Conservation (phyloP, 1,284 basidiomycete genomes). For the Malassezia dermatis region DNA sequence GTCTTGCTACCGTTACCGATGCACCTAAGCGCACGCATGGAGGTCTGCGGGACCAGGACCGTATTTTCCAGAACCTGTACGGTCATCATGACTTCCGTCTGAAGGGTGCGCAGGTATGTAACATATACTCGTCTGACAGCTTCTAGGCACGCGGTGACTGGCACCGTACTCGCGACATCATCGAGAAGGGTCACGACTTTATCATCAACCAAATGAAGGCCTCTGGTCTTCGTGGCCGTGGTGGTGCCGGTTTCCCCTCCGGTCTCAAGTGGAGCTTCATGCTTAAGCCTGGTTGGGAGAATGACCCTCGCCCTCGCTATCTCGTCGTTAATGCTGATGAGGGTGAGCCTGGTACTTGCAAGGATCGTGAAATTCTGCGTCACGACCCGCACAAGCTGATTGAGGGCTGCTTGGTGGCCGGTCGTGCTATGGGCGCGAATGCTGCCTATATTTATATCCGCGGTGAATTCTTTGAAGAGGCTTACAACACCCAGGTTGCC, state of each 20-base stretch:
- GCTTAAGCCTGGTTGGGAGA: slow-evolving; percentile 98
- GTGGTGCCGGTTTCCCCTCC: slow-evolving; percentile 92
- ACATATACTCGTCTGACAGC: background rate
- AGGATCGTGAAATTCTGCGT: slow-evolving; percentile 93
- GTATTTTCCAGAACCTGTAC: slow-evolving; percentile 48
- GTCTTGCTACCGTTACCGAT: slow-evolving; percentile 43
- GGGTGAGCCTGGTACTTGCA: slow-evolving; percentile 97
- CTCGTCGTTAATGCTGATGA: slow-evolving; percentile 97
- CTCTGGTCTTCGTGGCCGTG: slow-evolving; percentile 86
- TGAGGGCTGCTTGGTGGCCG: slow-evolving; percentile 93
- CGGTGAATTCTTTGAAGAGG: slow-evolving; percentile 94
- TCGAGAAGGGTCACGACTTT: slow-evolving; percentile 91
- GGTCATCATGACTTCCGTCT: slow-evolving; percentile 45
- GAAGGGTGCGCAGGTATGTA: slow-evolving; percentile 37
- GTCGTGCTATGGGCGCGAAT: slow-evolving; percentile 93
- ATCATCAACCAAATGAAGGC: slow-evolving; percentile 93
- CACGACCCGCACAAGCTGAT: slow-evolving; percentile 97
- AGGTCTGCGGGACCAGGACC: slow-evolving; percentile 46
- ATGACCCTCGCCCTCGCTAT: slow-evolving; percentile 83
- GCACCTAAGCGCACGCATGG: slow-evolving; percentile 40
- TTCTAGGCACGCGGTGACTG: slow-evolving; percentile 80
- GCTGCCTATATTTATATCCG: slow-evolving; percentile 99
- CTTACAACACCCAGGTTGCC: slow-evolving; percentile 80
- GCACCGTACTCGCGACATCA: slow-evolving; percentile 92
- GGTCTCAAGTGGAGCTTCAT: slow-evolving; percentile 95